Percentiles rank a stretch among this genome's conserved stretches.
Conservation (phyloP, 306 rosid genomes). For the Quercus bicolor region DNA sequence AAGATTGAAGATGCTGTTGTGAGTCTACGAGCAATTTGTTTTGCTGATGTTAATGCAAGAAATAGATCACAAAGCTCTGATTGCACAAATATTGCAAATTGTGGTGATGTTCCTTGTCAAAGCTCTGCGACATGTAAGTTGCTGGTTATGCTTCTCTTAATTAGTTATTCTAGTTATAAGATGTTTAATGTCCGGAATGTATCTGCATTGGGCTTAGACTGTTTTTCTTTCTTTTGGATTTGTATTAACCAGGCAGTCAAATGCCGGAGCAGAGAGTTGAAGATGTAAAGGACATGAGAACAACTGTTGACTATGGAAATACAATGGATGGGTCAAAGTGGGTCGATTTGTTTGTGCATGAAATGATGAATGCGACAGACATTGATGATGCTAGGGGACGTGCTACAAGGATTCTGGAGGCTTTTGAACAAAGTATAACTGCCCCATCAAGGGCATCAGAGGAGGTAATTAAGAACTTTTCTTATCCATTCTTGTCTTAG, state of each 20-base stretch:
- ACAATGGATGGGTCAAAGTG: slow-evolving; percentile 20
- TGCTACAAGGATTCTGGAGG: slow-evolving; percentile 36
- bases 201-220: neutral
- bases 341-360: slow-evolving; percentile 43
- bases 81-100: slow-evolving; percentile 10
- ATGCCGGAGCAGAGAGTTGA: slow-evolving; percentile 23
- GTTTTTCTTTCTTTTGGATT: neutral
- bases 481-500: neutral
- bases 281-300: neutral
- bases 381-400: slow-evolving; percentile 32
- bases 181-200: neutral
- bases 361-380: slow-evolving; percentile 31
- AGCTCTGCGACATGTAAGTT: slow-evolving; percentile 24
- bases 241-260: slow-evolving; percentile 26
- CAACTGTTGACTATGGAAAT: neutral
- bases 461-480: slow-evolving; percentile 22
- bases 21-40: slow-evolving; percentile 21
- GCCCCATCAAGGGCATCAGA: slow-evolving; percentile 16
- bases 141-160: neutral
- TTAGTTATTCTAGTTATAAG: neutral
- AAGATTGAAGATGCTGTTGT: slow-evolving; percentile 27
- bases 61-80: slow-evolving; percentile 8
- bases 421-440: slow-evolving; percentile 31
- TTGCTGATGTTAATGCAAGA: slow-evolving; percentile 9
- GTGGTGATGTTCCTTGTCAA: slow-evolving; percentile 9